Evolutionary conservation across 1,284 basidiomycete genomes (phyloP), one percentile per base, ranked within the genome.

Genomic region (Anthracocystis walkeri): DNA sequence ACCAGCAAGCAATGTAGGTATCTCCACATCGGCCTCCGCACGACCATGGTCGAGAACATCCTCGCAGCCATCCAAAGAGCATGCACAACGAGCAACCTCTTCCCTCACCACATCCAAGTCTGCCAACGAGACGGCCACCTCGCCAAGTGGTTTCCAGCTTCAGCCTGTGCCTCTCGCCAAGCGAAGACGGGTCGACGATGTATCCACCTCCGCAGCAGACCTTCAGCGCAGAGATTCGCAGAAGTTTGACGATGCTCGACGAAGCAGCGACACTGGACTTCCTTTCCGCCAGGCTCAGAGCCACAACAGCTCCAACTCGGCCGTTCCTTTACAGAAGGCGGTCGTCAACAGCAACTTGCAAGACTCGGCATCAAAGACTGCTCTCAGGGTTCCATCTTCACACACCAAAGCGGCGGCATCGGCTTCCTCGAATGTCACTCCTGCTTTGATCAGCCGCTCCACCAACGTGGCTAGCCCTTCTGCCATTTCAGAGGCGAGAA

Each of bases 91-190:
- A 20, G 41, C 40, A 46, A 27, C 21, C 18, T 14, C 60, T 5
- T 35, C 60, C 14, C 20, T 49, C 11, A 33, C 53, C 18, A 21
- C 23, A 31, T 20, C 4, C 40, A 40, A 4, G 7, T 29, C 53
- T 38, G 45, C 48, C 14, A 29, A 45, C 10, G 7, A 27, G 7
- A 10, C 48, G 10, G 12, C 42, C 7, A 21, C 48, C 11, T 56
- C 54, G 35, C 58, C 41, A 14, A 42, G n/a, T 5, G 40, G 40
- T 40, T 68, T 74, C 20, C 71, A 58, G 27, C 58, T 74, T 38
- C 61, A 68, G 31, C 65, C 71, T 4, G 65, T 62, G 2, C 71
- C 71, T 16, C 49, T 62, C 2, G 42, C 50, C 7, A 74, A 74
- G 44, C 65, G 66, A 35, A 65, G 71, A 59, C 53, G 56, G 41